phyloP scores from a whole-genome alignment of 495 filamentous ascomycete species.

The Geopyxis carbonaria region DNA sequence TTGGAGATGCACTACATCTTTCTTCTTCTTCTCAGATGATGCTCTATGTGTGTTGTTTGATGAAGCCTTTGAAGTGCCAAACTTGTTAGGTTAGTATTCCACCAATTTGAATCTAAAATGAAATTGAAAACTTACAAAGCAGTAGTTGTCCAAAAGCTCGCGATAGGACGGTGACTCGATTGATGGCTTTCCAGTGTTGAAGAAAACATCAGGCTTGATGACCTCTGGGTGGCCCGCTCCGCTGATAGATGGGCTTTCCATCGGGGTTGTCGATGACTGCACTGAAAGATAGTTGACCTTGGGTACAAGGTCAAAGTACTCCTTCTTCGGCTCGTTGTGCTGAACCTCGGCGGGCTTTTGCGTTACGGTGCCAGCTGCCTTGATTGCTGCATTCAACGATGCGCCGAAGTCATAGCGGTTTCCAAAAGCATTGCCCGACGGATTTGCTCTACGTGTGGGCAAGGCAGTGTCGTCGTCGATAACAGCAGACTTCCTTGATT shows the following conservation, averaged over 20 bases:
- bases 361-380: slow-evolving; percentile 39
- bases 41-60: slow-evolving; percentile 10
- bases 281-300: slow-evolving; percentile 7
- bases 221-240: slow-evolving; percentile 28
- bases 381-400: slow-evolving; percentile 71
- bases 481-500: slow-evolving; percentile 12
- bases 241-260: slow-evolving; percentile 13
- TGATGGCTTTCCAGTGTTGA: slow-evolving; percentile 38
- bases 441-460: slow-evolving; percentile 38
- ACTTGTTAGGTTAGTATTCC: slow-evolving; percentile 25
- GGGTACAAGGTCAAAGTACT: slow-evolving; percentile 18
- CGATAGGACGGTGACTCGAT: slow-evolving; percentile 74
- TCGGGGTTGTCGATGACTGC: slow-evolving; percentile 10
- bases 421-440: slow-evolving; percentile 60
- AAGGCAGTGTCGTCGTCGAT: slow-evolving; percentile 30
- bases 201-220: slow-evolving; percentile 25
- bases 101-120: slow-evolving; percentile 17
- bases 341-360: slow-evolving; percentile 26
- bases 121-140: slow-evolving; percentile 65
- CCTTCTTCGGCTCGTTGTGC: slow-evolving; percentile 16
- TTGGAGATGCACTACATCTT: slow-evolving; percentile 14
- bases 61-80: slow-evolving; percentile 32
- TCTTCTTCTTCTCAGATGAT: slow-evolving; percentile 14
- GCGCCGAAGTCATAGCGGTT: slow-evolving; percentile 87
- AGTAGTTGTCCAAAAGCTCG: slow-evolving; percentile 92